phyloP scores from a whole-genome alignment of 23 red algal species.

The Chondrus crispus region DNA sequence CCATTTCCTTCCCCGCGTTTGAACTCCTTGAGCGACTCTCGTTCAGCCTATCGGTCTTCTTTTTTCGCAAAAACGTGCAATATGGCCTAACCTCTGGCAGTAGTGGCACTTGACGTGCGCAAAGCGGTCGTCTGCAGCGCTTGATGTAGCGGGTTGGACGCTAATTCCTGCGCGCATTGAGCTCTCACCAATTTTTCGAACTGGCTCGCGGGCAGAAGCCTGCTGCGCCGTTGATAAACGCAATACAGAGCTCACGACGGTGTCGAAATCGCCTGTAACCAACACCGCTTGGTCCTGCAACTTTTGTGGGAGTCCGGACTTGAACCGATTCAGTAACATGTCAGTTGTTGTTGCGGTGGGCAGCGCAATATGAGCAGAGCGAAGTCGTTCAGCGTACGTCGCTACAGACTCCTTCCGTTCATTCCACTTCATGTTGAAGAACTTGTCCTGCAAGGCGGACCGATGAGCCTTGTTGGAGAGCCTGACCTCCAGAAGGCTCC shows the following conservation, averaged over 20 bases:
- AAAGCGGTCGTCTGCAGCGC: not conserved
- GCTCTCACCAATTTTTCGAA: too few relatives aligned
- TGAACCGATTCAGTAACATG: not conserved
- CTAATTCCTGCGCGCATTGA: not conserved
- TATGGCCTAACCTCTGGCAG: not conserved
- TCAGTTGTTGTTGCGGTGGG: not conserved
- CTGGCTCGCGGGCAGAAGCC: not conserved
- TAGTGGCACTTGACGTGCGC: not conserved
- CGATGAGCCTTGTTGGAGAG: not conserved
- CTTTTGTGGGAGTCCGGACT: not conserved
- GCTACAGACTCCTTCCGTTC: not conserved
- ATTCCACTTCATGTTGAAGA: not conserved
- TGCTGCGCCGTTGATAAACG: not conserved
- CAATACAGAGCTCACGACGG: not conserved
- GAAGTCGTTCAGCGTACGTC: not conserved
- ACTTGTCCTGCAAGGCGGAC: not conserved
- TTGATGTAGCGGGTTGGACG: not conserved
- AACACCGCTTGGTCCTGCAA: conserved; percentile 2
- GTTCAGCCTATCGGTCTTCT: not conserved
- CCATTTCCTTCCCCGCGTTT: not conserved
- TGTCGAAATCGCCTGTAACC: not conserved
- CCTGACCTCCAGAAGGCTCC: not conserved
- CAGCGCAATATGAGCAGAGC: not conserved
- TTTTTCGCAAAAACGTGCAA: not conserved
- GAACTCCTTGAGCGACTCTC: too few relatives aligned